Base-by-base conservation (phyloP, 1,284 basidiomycete genomes). In the Cryptococcus hybrid region DNA sequence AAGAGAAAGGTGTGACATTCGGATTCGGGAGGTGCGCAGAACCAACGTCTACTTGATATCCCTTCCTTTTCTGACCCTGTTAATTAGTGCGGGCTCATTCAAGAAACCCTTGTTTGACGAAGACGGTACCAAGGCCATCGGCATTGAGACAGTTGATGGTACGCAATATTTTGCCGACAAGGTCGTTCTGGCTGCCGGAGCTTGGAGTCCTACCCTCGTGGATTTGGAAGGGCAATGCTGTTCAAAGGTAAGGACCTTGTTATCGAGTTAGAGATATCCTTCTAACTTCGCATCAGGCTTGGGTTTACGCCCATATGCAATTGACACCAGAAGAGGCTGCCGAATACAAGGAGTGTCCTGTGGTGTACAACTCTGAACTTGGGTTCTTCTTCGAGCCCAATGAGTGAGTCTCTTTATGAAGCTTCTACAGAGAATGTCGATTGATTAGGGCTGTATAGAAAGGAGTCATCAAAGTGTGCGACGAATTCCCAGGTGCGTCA, bases 161-260 rank as follows among this genome's bases (percentile, higher is more conserved):
- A 68, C 66, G 6, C 45, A 55, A 30, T 65, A 68, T 42, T 24
- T 51, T 5, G 74, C 74, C 5, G 74, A 76, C 52, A 52, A 65
- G 42, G 73, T 76, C 2, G 66, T 78, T n/a, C 59, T 78, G 13
- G 74, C 74, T 9, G 66, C 73, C 13, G 77, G 77, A 42, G 77
- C 77, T 2, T 78, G 76, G 77, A 68, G 66, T 7, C 69, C 73
- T 5, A 57, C 59, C 1, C 52, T 78, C 7, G 58, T 78, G n/a
- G 73, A 78, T 58, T 67, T 76, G 9, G 56, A 76, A 42, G 75
- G 67, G 3, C 76, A 77, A 54, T 77, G 75, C 57, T 56, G 59
- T n/a, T 73, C 70, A n/a, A 75, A 75, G 63, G 72, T 68, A 46
- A 48, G 70, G 18, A 18, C 18, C 18, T 18, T 18, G 18, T 18